Evolutionary conservation across 1,284 basidiomycete species (phyloP).

Genomic region (Trichosporon inkin): DNA sequence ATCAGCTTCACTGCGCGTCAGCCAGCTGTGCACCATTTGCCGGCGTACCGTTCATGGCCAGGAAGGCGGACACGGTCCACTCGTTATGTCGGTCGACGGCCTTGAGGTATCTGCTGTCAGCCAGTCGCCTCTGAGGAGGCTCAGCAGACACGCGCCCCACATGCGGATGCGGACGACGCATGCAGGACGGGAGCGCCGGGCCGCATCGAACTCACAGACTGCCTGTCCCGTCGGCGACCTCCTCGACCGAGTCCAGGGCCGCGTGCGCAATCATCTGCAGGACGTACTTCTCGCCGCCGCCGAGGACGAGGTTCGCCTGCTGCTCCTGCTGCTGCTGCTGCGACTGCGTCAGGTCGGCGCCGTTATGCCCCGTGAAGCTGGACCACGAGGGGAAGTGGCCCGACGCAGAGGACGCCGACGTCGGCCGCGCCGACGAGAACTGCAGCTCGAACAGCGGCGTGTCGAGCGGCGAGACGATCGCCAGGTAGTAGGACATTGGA

Average conservation of each 20-base stretch:
- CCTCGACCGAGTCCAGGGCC: slow-evolving; percentile 84
- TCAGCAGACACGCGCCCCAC: background rate
- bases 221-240: slow-evolving; percentile 77
- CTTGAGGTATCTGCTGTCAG: slow-evolving; percentile 71
- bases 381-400: slow-evolving; percentile 48
- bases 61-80: slow-evolving; percentile 90
- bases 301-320: slow-evolving; percentile 4
- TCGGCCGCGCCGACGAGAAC: slow-evolving; percentile 32
- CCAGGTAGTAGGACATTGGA: slow-evolving; percentile 51
- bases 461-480: slow-evolving; percentile 49
- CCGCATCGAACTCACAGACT: slow-evolving; percentile 75
- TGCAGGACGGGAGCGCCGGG: too few relatives aligned
- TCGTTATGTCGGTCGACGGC: slow-evolving; percentile 93
- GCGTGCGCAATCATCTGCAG: slow-evolving; percentile 96
- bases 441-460: slow-evolving; percentile 49
- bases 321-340: slow-evolving; percentile 11
- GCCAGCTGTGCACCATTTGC: background rate
- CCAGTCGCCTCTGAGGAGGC: background rate
- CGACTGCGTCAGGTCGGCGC: slow-evolving; percentile 23
- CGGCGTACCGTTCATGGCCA: slow-evolving; percentile 81
- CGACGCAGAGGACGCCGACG: slow-evolving; percentile 11
- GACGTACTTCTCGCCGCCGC: slow-evolving; percentile 70
- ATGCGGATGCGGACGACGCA: too few relatives aligned
- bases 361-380: slow-evolving; percentile 38
- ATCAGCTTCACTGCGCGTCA: slow-evolving; percentile 64